A percentile compares a stretch with the other conserved stretches of the same genome.
phyloP scores from a whole-genome alignment of 2,329 filamentous ascomycete species.

The Parascedosporium putredinis region DNA sequence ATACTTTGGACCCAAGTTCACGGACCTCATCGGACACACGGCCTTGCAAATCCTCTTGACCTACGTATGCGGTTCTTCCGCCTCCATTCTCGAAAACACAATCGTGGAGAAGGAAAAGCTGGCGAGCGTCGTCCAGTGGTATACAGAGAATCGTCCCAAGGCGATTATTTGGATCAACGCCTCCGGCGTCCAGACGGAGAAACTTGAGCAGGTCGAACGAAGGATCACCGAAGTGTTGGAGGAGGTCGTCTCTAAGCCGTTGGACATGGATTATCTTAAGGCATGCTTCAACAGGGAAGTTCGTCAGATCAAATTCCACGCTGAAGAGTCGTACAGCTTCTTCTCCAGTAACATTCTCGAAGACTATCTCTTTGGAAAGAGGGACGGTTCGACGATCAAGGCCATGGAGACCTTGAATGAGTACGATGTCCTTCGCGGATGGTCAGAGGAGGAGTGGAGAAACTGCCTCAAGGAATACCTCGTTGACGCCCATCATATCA shows the following conservation, averaged over 20 bases:
- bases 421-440: conserved; percentile 62
- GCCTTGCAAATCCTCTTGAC: conserved; percentile 72
- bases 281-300: conserved; percentile 78
- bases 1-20: conserved; percentile 79
- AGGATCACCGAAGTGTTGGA: conserved; percentile 75
- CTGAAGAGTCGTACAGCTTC: conserved; percentile 70
- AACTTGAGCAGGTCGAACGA: conserved; percentile 73
- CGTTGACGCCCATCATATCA: conserved; percentile 73
- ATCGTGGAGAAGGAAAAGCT: conserved; percentile 90
- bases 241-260: conserved; percentile 66
- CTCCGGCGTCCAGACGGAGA: conserved; percentile 77
- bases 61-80: conserved; percentile 87
- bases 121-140: conserved; percentile 74
- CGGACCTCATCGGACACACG: conserved; percentile 54
- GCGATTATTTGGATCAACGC: conserved; percentile 78
- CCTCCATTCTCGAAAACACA: conserved; percentile 81
- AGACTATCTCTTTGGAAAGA: conserved; percentile 81
- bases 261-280: conserved; percentile 83
- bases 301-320: conserved; percentile 71
- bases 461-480: conserved; percentile 76
- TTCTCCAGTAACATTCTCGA: conserved; percentile 81
- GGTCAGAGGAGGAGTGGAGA: conserved; percentile 79
- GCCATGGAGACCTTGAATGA: conserved; percentile 46
- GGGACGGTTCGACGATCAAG: conserved; percentile 67
- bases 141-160: conserved; percentile 68